These are phyloP conservation scores for Limnomonas spitsbergensis DNA, from an alignment of 139 green algal genomes.

Conservation along the genomic window DNA sequence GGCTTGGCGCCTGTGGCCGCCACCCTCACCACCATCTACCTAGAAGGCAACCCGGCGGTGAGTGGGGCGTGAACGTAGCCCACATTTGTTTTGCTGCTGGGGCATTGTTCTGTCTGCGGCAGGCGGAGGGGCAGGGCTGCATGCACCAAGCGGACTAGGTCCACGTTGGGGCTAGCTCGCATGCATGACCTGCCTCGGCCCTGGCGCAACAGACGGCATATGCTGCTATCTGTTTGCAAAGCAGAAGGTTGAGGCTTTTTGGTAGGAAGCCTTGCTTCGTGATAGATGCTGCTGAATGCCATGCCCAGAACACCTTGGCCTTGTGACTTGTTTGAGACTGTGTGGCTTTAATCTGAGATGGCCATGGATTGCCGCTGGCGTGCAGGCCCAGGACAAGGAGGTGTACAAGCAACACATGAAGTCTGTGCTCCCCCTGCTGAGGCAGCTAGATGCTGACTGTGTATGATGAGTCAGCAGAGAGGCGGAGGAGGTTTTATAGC, in stretches of 20 bases:
- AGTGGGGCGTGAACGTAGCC: neutral
- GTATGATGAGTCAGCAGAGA: too few relatives aligned
- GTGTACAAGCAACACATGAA: slow-evolving; percentile 28
- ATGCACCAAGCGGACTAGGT: neutral
- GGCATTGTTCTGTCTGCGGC: too few relatives aligned
- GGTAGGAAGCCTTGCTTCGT: neutral
- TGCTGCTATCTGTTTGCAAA: neutral
- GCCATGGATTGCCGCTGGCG: neutral
- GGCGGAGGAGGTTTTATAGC: too few relatives aligned
- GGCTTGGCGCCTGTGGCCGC: slow-evolving; percentile 34
- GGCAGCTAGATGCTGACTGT: slow-evolving; percentile 75
- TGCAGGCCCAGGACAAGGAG: neutral
- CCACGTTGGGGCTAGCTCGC: neutral
- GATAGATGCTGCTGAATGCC: neutral
- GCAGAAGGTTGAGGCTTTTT: too few relatives aligned
- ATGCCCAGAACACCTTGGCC: neutral
- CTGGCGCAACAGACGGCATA: neutral
- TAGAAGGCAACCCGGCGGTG: slow-evolving; percentile 75
- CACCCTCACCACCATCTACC: slow-evolving; percentile 79
- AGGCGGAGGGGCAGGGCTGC: neutral
- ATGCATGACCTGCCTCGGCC: neutral
- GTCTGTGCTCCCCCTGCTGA: slow-evolving; percentile 66
- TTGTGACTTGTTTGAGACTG: neutral
- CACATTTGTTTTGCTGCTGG: too few relatives aligned
- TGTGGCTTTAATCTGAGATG: neutral